Evolutionary conservation across 2,329 filamentous ascomycete species (phyloP).

Genomic region (Aureobasidium uvarum): DNA sequence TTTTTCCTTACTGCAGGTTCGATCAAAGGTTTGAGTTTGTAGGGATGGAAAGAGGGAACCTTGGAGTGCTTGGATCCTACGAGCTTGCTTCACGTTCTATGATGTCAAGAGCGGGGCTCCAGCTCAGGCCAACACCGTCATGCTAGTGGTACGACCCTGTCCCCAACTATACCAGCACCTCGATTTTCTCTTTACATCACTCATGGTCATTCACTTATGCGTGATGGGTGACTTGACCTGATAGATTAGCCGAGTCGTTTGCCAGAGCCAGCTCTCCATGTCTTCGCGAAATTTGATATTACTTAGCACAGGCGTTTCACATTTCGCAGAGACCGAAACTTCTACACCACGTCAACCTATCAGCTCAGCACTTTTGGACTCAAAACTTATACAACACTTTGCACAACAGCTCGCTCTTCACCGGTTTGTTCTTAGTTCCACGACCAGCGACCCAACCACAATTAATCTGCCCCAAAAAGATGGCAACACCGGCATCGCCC

Average conservation of each 20-base stretch:
- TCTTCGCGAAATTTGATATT: no score
- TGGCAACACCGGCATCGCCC: slow-evolving; percentile 9
- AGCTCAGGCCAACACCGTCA: not conserved
- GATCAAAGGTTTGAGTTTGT: not conserved
- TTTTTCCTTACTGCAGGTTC: not conserved
- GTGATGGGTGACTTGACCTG: not conserved
- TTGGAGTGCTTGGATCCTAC: not conserved
- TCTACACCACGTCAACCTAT: not conserved
- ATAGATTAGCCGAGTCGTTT: not conserved
- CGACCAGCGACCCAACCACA: not conserved
- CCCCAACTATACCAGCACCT: not conserved
- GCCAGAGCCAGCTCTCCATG: not conserved
- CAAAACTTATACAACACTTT: not conserved
- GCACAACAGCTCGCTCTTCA: not conserved
- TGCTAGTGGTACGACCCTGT: not conserved
- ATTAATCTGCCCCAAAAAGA: not conserved
- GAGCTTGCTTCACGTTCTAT: not conserved
- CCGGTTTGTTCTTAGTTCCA: no score
- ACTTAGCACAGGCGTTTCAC: not conserved
- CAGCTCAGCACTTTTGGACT: not conserved
- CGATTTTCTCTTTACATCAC: not conserved
- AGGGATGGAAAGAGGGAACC: not conserved
- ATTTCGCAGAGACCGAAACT: not conserved
- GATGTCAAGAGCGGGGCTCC: slow-evolving; percentile 20
- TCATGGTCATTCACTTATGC: not conserved